Evolutionary conservation across 495 filamentous ascomycete genomes (phyloP), one percentile per base, ranked within the genome.

Genomic region (Talaromyces stipitatus): DNA sequence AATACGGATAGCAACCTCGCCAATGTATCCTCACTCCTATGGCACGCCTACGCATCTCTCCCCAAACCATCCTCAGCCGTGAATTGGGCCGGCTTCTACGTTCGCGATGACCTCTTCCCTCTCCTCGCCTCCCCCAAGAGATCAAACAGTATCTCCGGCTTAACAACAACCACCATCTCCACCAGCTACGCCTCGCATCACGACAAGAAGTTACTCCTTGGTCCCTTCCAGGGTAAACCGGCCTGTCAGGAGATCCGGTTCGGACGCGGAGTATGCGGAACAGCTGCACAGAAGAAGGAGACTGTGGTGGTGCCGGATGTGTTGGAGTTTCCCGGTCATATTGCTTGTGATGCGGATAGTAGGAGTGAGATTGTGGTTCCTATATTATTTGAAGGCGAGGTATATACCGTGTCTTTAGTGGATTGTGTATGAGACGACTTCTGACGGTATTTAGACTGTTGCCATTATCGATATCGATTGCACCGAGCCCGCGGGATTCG

Each of bases 71-170:
- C 83, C 48, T 79, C 73, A 28, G 71, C 82, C 32, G 86, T 90
- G 6, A 96, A 96, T 75, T 96, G 92, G 92, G 84, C 87, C 55
- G 91, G 91, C 28, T 96, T 96, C 82, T 96, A 96, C 73, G 84
- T 88, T 53, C 77, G 89, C 64, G 81, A 90, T 64, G 84, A 81
- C 26, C 72, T 69, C 41, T 76, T 78, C 48, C 67, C 78, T 27
- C 60, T 69, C n/a, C 70, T 71, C 38, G 66, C 67, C 27, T 64
- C 57, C 1, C 54, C 70, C 60, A 33, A 38, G n/a, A 12, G 51
- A 33, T 54, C 51, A 23, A 27, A 9, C 75, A 80, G 55, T 45
- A 56, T 69, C 22, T 61, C 60, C 12, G 55, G 51, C 12, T 38
- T 62, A 3, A 62, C 57, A 38, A 59, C 47, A 14, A 54, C 51